These are phyloP conservation scores for Orbilia ellipsospora DNA, from an alignment of 2,329 filamentous ascomycete species.

Conservation along the genomic window DNA sequence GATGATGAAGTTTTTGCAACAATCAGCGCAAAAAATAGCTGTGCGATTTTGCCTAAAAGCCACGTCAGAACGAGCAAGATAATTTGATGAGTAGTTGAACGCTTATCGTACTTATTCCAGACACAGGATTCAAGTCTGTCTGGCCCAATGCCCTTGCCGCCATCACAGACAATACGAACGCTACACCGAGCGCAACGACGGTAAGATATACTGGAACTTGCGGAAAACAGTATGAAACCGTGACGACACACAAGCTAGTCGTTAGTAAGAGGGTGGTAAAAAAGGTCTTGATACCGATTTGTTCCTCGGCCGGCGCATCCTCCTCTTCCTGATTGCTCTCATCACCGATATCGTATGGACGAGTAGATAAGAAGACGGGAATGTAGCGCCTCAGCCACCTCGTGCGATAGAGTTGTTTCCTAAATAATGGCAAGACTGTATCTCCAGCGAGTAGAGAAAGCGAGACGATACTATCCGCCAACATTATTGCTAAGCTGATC, in stretches of 20 bases:
- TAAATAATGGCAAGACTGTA: constrained; percentile 16
- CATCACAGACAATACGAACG: constrained; percentile 82
- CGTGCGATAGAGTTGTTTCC: background rate
- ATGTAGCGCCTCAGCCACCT: constrained; percentile 12
- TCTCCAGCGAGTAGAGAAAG: constrained; percentile 69
- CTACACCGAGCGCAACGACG: constrained; percentile 82
- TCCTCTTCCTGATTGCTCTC: constrained; percentile 67
- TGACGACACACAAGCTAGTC: constrained; percentile 79
- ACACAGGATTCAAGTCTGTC: constrained; percentile 45
- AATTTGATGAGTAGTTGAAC: background rate
- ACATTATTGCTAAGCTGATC: constrained; percentile 95
- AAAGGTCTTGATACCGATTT: constrained; percentile 78
- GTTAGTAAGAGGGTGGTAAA: constrained; percentile 80
- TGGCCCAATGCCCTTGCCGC: constrained; percentile 74
- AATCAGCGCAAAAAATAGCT: constrained; percentile 91
- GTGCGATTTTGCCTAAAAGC: constrained; percentile 88
- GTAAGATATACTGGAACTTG: constrained; percentile 83
- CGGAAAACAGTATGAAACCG: constrained; percentile 86
- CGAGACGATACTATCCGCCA: constrained; percentile 90
- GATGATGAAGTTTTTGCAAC: constrained; percentile 83
- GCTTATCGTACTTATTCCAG: constrained; percentile 41
- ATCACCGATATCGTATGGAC: constrained; percentile 26
- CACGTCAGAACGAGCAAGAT: constrained; percentile 57
- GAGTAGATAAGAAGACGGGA: background rate
- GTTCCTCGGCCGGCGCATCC: constrained; percentile 85